Base-by-base conservation (phyloP, 805 yeast genomes). In the Schwanniomyces vanrijiae region DNA sequence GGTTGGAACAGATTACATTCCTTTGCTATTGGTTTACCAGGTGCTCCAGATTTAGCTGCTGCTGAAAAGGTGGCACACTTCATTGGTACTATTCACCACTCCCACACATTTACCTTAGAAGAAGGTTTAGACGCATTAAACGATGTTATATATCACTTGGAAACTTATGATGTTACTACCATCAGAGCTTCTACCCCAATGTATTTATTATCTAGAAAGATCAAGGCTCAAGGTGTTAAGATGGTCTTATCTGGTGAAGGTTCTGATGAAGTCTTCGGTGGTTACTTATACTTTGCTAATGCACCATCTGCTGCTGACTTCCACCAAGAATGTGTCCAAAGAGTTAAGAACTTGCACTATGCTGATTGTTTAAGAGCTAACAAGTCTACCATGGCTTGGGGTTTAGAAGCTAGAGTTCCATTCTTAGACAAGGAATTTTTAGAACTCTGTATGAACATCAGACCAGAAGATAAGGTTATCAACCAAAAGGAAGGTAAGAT, bases 341-440 rank as follows among this genome's bases (percentile, higher is more conserved):
- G 99, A 71, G 97, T 94, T 60, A 90, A 94, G 80, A 91, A 94
- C 92, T 80, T 94, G 73, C 97, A 94, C 73, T 84, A 84, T 59
- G 90, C 98, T 52, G 99, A 94, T 77, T 92, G 98, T 78, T 77
- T 94, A 68, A 86, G 99, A 73, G 99, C 99, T 55, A 94, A 94
- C 88, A 94, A 94, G 76, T 91, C 97, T 28, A 94, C 99, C 49
- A 89, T 94, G 97, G 98, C 99, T 38, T 94, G 99, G 99, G 99
- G 99, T 71, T 81, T 94, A 55, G 99, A 94, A 77, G 99, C 99
- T 52, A 88, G 99, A 76, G 99, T 94, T 58, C 99, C 99, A 58
- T 94, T 94, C 88, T 81, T 94, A 75, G 99, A 94, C 75, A 88
- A 84, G 76, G 80, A 84, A 67, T 94, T 94, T 81, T 76, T 94